These are phyloP conservation scores for Picea glauca DNA, from an alignment of 75 land plant species.

Conservation along the genomic window DNA sequence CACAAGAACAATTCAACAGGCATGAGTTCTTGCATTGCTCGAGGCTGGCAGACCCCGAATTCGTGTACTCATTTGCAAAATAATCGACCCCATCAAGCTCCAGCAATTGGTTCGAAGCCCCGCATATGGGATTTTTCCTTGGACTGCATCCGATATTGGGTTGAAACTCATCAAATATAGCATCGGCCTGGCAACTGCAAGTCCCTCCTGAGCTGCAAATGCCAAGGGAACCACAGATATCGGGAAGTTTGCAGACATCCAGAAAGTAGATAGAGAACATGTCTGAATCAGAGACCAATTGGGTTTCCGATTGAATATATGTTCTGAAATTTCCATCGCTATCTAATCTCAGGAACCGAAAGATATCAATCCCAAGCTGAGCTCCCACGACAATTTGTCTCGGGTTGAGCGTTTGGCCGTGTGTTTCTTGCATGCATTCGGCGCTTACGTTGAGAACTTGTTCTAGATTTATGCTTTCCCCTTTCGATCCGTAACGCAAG, in stretches of 20 bases:
- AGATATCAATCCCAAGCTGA: not conserved
- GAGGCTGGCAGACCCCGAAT: not conserved
- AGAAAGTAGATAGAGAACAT: constrained; percentile 10
- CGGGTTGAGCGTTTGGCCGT: not conserved
- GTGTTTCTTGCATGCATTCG: constrained; percentile 9
- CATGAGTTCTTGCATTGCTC: constrained; percentile 12
- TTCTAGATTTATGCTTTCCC: not conserved
- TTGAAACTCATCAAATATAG: not conserved
- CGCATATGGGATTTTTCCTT: not conserved
- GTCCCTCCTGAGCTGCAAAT: constrained; percentile 15
- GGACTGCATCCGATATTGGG: constrained; percentile 7
- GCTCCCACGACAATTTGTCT: not conserved
- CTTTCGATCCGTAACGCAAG: constrained; percentile 2
- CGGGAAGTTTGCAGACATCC: constrained; percentile 16
- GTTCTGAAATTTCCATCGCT: constrained; percentile 16
- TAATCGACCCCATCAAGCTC: constrained; percentile 12
- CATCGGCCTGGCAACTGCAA: constrained; percentile 8
- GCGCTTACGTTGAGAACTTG: not conserved
- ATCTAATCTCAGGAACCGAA: constrained; percentile 17
- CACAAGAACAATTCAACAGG: constrained; percentile 13
- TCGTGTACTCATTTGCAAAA: constrained; percentile 17
- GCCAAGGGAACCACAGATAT: constrained; percentile 15
- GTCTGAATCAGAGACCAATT: constrained; percentile 1
- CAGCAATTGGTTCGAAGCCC: not conserved
- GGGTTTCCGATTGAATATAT: not conserved